Base-by-base conservation (phyloP, 108 stramenopile species). In the Chaetoceros muelleri region DNA sequence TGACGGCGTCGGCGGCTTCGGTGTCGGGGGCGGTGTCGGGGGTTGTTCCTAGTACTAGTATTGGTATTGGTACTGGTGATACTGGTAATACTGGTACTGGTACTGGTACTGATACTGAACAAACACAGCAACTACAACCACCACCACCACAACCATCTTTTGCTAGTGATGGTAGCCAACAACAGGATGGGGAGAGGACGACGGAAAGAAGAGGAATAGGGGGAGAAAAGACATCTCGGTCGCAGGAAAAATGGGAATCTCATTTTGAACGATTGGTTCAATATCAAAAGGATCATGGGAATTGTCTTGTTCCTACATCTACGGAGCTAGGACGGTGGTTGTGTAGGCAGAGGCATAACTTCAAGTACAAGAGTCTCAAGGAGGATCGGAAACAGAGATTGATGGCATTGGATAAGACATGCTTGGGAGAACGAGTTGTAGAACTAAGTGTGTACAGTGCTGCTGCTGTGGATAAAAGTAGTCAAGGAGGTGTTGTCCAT, bases 181-280 rank as follows among this genome's bases (percentile, higher is more conserved):
- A n/a, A n/a, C n/a, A n/a, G n/a, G n/a, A n/a, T n/a, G n/a, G n/a
- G n/a, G n/a, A n/a, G n/a, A n/a, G n/a, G n/a, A n/a, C n/a, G n/a
- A n/a, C n/a, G n/a, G n/a, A n/a, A n/a, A n/a, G n/a, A n/a, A n/a
- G n/a, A n/a, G n/a, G n/a, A n/a, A n/a, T n/a, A n/a, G n/a, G n/a
- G n/a, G n/a, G n/a, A n/a, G n/a, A n/a, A n/a, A n/a, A n/a, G n/a
- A n/a, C n/a, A n/a, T 40, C 34, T 5, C 5, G 50, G 24, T 23
- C 25, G 21, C 17, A 52, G 24, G 50, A 52, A 52, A 52, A 52
- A 17, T 56, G 55, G 55, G 55, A 56, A 3, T 19, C 45, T 1
- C 34, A 26, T 22, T 46, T 56, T 23, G 29, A 24, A 2, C 29
- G 23, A 2, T 30, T 56, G 1, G 44, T 56, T 2, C 44, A 56